Base-by-base conservation (phyloP, 2,329 filamentous ascomycete genomes). In the Colletotrichum tofieldiae region DNA sequence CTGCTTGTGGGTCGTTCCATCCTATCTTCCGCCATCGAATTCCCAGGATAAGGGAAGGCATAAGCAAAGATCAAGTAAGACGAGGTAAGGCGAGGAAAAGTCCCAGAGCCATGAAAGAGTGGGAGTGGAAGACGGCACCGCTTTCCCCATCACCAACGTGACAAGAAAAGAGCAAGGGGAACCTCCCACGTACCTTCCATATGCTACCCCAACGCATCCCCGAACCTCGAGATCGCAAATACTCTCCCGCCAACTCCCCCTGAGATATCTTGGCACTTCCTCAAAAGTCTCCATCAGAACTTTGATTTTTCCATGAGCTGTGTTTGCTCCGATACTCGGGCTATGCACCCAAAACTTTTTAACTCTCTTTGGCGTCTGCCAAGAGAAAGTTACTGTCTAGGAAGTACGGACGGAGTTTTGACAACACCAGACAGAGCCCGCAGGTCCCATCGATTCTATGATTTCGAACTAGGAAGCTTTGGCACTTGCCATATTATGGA, bases 301-400 rank as follows among this genome's bases (percentile, higher is more conserved):
- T 26, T 20, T 26, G 35, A 41, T 58, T 18, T 29, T 8, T 3
- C 5, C 35, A 41, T 23, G 12, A 18, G 26, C n/a, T 39, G 23
- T 2, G 32, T 52, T 32, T 49, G n/a, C 29, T 58, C 39, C 41
- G 63, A 65, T 37, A 14, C 39, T 58, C 63, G 52, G 63, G 29
- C 43, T 20, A 29, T 49, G 51, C 51, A 18, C 7, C 35, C 20
- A n/a, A 41, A 37, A 23, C 35, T 45, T 56, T 45, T 23, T 45
- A 9, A 7, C 29, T 58, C 63, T 58, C 52, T 49, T 58, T 65
- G 51, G 45, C 63, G 49, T 14, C 62, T 65, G 63, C 63, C 63
- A 58, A 58, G 63, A 20, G 11, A 55, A 64, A 41, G 11, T 18
- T 43, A 20, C 35, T 52, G 32, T 62, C 16, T 41, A 20, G 16